These are phyloP conservation scores for Trichoderma asperellum DNA, from an alignment of 2,329 filamentous ascomycete genomes.

Conservation along the genomic window DNA sequence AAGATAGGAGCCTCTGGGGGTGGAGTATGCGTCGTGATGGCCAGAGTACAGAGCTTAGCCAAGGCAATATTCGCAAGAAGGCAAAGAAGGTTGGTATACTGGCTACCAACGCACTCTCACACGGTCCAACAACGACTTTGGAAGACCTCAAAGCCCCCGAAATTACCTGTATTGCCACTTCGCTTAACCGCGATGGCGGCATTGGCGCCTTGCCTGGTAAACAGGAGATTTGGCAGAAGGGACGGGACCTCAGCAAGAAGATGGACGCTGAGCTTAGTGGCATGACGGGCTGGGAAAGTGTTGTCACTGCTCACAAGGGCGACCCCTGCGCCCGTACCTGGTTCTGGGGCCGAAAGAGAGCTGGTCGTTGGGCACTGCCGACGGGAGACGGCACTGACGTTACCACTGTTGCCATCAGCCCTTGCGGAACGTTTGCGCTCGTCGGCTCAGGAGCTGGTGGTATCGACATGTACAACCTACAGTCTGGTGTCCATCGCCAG, in stretches of 20 bases:
- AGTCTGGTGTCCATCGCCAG: slow-evolving; percentile 87
- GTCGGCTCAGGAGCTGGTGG: slow-evolving; percentile 82
- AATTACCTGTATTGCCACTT: slow-evolving; percentile 89
- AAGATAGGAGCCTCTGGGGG: slow-evolving; percentile 91
- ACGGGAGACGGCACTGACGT: slow-evolving; percentile 85
- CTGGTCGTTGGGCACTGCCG: slow-evolving; percentile 89
- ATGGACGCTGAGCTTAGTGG: slow-evolving; percentile 72
- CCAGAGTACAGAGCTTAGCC: slow-evolving; percentile 90
- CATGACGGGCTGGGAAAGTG: slow-evolving; percentile 94
- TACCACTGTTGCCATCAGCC: slow-evolving; percentile 82
- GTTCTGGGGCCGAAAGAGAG: slow-evolving; percentile 96
- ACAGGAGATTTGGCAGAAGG: slow-evolving; percentile 82
- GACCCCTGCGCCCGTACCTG: slow-evolving; percentile 88
- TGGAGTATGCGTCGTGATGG: slow-evolving; percentile 94
- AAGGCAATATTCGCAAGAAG: slow-evolving; percentile 85
- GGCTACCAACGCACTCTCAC: slow-evolving; percentile 57
- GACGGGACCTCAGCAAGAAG: slow-evolving; percentile 63
- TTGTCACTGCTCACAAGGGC: slow-evolving; percentile 87
- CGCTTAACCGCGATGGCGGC: slow-evolving; percentile 90
- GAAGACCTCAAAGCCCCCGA: slow-evolving; percentile 86
- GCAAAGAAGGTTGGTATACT: slow-evolving; percentile 84
- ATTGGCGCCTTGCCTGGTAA: slow-evolving; percentile 83
- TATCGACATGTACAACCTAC: slow-evolving; percentile 95
- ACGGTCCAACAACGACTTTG: slow-evolving; percentile 65
- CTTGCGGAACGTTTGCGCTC: slow-evolving; percentile 91